Base-by-base conservation (phyloP, 1,139 yeast genomes). In the Diutina catenulata region DNA sequence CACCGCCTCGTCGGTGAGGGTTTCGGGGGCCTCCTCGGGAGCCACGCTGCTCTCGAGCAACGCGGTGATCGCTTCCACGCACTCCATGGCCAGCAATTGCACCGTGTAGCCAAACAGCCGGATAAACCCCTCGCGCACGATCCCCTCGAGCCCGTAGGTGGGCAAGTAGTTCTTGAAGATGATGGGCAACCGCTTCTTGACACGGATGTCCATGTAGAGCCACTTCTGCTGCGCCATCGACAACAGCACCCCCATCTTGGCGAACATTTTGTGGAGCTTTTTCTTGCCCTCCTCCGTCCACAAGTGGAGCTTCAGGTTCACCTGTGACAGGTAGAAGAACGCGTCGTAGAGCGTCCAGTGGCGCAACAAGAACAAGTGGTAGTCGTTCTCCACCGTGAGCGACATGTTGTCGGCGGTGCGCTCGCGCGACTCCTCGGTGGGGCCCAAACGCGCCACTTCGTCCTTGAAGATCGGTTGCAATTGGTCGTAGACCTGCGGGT, bases 311-410 rank as follows among this genome's bases (percentile, higher is more conserved):
- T 87, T 84, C 18, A 97, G 81, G 49, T 88, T 86, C 32, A 91
- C 87, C 52, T 80, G 91, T 44, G 87, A 80, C 20, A 95, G 86
- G 55, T 87, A 93, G 51, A 76, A 74, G 60, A 93, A 87, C 42
- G 96, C 72, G 47, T 91, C 94, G 57, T 91, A 91, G 18, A 93
- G 61, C 4, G 95, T 82, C 84, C 97, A 88, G 56, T 91, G 96
- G 37, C 97, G 77, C 40, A 91, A 65, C 36, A 93, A 62, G 54
- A 88, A 93, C 36, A 93, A 62, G 42, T 87, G 80, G 56, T 84
- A 91, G 54, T 93, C 98, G 29, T 80, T 73, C 50, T 84, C 95
- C 13, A 86, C 65, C 23, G 71, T 68, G 19, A 88, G 60, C 2
- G 76, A 60, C 2, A 76, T 66, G 23, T 83, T 73, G 49, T 83